These are phyloP conservation scores for Aspergillus wentii DNA, from an alignment of 495 filamentous ascomycete species.

Conservation along the genomic window DNA sequence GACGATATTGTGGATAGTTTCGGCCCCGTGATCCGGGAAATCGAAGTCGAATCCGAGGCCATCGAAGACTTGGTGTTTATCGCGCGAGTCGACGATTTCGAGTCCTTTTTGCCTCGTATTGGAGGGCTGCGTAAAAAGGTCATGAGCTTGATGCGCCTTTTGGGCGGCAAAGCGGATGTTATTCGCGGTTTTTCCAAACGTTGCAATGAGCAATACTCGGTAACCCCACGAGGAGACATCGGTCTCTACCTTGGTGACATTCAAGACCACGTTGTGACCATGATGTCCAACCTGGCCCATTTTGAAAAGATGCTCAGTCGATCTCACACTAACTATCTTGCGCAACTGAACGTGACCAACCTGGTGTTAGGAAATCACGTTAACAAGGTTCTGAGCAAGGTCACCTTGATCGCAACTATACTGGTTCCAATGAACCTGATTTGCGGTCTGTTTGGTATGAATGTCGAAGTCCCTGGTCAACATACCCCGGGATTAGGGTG, in stretches of 20 bases:
- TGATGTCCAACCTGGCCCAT: constrained; percentile 86
- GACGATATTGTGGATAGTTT: constrained; percentile 98
- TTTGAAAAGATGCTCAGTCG: constrained; percentile 97
- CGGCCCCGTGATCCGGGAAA: constrained; percentile 76
- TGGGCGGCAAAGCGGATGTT: constrained; percentile 96
- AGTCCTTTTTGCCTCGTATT: constrained; percentile 78
- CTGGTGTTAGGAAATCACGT: constrained; percentile 74
- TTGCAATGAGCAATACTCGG: constrained; percentile 93
- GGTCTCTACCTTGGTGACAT: constrained; percentile 95
- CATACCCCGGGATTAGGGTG: constrained; percentile 52
- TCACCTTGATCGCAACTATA: constrained; percentile 92
- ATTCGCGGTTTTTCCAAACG: constrained; percentile 96
- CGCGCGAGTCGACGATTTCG: constrained; percentile 80
- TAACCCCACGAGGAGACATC: constrained; percentile 92
- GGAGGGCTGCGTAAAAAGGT: constrained; percentile 89
- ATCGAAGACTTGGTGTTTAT: constrained; percentile 93
- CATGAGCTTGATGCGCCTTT: constrained; percentile 84
- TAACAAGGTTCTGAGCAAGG: constrained; percentile 84
- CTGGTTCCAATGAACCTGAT: constrained; percentile 96
- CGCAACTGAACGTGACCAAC: constrained; percentile 88
- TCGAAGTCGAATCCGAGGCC: constrained; percentile 82
- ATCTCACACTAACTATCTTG: constrained; percentile 93
- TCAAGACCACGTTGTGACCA: constrained; percentile 93
- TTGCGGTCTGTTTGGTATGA: constrained; percentile 96
- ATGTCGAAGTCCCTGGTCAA: constrained; percentile 75